phyloP scores from a whole-genome alignment of 371 early-diverging fungal genomes.

The Phascolomyces articulosus region DNA sequence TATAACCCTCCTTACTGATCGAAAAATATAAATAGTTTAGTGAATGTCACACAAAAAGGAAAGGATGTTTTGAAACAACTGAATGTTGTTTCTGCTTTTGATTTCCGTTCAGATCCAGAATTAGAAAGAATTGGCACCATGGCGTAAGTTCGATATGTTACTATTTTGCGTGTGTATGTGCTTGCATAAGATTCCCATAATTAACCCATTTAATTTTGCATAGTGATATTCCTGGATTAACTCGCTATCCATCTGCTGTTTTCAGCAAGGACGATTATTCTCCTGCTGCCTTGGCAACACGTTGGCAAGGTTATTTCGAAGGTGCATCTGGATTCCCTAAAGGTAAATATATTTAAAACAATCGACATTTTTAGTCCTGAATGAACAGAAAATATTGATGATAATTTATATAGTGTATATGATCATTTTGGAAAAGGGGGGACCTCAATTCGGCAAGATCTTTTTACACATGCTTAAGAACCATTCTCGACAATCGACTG shows the following conservation, averaged over 20 bases:
- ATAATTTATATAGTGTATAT: constrained; percentile 47
- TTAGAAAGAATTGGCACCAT: constrained; percentile 46
- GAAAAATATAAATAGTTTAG: constrained; percentile 19
- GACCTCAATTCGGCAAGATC: constrained; percentile 51
- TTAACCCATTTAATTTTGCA: not conserved
- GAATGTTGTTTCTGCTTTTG: constrained; percentile 57
- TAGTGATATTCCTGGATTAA: constrained; percentile 37
- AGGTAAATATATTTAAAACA: too few relatives aligned
- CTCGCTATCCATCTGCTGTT: constrained; percentile 55
- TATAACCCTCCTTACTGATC: not conserved
- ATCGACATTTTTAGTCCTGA: too few relatives aligned
- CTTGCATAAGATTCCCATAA: not conserved
- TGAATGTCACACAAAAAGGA: constrained; percentile 47
- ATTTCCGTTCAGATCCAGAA: constrained; percentile 62
- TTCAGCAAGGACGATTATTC: constrained; percentile 64
- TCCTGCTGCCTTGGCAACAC: constrained; percentile 60
- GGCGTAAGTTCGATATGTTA: constrained; percentile 36
- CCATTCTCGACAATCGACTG: constrained; percentile 22
- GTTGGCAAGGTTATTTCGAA: constrained; percentile 63
- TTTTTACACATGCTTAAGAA: constrained; percentile 59
- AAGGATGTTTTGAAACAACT: constrained; percentile 43
- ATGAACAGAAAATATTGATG: too few relatives aligned
- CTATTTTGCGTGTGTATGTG: not conserved
- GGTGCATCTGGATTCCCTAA: constrained; percentile 61
- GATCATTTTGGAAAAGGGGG: constrained; percentile 54